These are phyloP conservation scores for Pseudogymnoascus sp. DNA, from an alignment of 2,329 filamentous ascomycete species.

Conservation along the genomic window DNA sequence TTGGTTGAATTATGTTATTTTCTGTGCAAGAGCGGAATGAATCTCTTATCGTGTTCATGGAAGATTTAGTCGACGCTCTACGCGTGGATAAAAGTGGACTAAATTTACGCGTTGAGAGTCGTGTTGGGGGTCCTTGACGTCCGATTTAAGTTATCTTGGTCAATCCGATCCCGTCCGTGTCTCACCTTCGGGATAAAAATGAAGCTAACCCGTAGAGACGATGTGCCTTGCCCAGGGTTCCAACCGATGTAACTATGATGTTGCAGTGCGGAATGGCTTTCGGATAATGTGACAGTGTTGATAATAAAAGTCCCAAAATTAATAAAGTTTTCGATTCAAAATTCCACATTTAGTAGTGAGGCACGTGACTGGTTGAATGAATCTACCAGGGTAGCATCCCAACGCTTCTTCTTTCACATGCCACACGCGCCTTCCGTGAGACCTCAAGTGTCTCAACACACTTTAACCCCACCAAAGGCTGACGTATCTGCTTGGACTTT, in stretches of 20 bases:
- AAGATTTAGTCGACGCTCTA: background rate
- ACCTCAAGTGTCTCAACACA: background rate
- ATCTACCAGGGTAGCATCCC: constrained; percentile 2
- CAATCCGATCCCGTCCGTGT: background rate
- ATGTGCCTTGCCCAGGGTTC: background rate
- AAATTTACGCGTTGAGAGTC: background rate
- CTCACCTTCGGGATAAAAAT: background rate
- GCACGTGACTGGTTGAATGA: background rate
- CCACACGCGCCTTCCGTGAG: background rate
- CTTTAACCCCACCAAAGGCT: constrained; percentile 1
- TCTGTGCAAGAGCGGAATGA: background rate
- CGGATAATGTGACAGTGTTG: background rate
- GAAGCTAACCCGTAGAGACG: background rate
- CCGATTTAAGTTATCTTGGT: background rate
- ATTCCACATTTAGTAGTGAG: background rate
- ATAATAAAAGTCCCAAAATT: background rate
- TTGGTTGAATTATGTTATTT: background rate
- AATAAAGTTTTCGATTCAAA: background rate
- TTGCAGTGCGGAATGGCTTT: background rate
- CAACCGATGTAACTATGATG: background rate
- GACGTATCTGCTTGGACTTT: background rate
- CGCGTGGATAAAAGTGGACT: background rate
- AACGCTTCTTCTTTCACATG: constrained; percentile 6
- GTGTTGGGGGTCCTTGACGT: background rate
- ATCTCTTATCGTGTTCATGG: too few relatives aligned